Evolutionary conservation across 148 eudicot species (phyloP).

Genomic region (Euryodendron excelsum): DNA sequence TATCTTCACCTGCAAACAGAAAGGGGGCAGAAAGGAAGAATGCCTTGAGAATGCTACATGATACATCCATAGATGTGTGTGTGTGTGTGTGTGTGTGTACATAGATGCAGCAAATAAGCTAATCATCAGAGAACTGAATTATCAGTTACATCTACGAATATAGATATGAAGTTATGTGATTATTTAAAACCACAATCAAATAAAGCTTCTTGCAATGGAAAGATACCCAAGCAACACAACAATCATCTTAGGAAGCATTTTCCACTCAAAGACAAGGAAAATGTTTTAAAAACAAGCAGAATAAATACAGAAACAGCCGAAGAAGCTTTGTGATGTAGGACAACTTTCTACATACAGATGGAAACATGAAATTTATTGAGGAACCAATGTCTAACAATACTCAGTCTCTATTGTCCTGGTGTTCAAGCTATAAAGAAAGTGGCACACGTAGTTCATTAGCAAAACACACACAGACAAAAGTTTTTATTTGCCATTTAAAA

Average conservation of each 20-base stretch:
- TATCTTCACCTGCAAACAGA: conserved; percentile 62
- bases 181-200: not conserved
- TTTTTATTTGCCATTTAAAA: not conserved
- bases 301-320: not conserved
- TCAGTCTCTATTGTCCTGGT: not conserved
- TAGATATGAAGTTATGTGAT: not conserved
- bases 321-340: not conserved
- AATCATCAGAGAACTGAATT: not conserved
- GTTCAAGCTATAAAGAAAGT: conserved; percentile 1
- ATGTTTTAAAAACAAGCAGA: not conserved
- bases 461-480: not conserved
- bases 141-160: not conserved
- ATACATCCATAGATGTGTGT: conserved; percentile 58
- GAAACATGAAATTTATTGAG: not conserved
- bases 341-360: not conserved
- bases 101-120: not conserved
- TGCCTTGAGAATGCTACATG: conserved; percentile 65
- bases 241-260: not conserved
- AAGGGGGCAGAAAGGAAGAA: conserved; percentile 65
- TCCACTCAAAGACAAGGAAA: not conserved
- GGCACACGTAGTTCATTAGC: not conserved
- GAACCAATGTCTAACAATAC: not conserved
- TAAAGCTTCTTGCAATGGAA: not conserved
- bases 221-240: not conserved
- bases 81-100: too few species aligned